These are phyloP conservation scores for Cinnamomum chago DNA, from an alignment of 164 flowering plant genomes.

Conservation along the genomic window DNA sequence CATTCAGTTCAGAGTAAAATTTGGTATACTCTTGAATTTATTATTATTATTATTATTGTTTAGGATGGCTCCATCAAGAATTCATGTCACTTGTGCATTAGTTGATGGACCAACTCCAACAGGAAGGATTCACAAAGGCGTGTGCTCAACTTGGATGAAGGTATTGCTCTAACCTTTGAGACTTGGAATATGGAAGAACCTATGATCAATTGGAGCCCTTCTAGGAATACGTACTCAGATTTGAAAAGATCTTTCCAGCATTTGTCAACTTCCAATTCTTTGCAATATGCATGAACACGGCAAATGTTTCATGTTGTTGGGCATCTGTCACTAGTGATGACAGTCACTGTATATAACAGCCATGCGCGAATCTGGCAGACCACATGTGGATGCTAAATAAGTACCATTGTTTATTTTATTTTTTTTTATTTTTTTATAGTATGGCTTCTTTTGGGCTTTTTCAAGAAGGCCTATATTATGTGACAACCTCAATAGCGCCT, in stretches of 20 bases:
- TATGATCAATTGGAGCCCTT: not conserved
- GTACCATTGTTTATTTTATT: not conserved
- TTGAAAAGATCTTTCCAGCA: not conserved
- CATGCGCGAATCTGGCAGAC: not conserved
- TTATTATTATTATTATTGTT: not conserved
- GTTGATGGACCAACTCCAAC: constrained; percentile 76
- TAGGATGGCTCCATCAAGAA: constrained; percentile 81
- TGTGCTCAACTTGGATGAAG: constrained; percentile 99
- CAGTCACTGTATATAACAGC: not conserved
- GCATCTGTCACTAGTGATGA: too few relatives aligned
- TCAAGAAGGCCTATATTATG: too few relatives aligned
- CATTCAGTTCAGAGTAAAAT: not conserved
- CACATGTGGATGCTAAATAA: not conserved
- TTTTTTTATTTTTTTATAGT: too few relatives aligned
- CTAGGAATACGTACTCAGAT: not conserved
- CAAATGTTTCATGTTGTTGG: not conserved
- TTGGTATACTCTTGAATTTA: not conserved
- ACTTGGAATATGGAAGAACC: not conserved
- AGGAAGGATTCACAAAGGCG: constrained; percentile 88
- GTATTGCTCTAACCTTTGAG: constrained; percentile 28
- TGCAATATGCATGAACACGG: not conserved
- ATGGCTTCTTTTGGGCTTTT: too few relatives aligned
- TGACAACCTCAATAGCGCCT: too few relatives aligned
- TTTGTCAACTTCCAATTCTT: not conserved
- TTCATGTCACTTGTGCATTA: constrained; percentile 93